phyloP scores from a whole-genome alignment of 1,284 basidiomycete genomes.

The Heterobasidion occidentale region DNA sequence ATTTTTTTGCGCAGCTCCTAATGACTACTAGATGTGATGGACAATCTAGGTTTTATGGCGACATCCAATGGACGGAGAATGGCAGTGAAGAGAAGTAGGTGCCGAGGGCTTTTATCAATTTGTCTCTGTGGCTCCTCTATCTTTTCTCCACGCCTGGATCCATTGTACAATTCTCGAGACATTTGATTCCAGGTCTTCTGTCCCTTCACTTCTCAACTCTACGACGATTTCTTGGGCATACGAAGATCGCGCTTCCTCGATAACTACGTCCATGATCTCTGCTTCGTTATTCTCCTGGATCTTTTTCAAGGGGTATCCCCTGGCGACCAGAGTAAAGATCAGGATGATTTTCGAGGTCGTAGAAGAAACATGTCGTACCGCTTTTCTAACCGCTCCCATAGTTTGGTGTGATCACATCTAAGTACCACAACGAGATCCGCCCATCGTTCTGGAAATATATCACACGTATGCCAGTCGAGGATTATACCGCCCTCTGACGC shows the following conservation, averaged over 20 bases:
- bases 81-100: no score
- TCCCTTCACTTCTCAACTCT: constrained; percentile 75
- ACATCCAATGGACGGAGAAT: no score
- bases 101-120: no score
- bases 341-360: background rate
- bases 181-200: constrained; percentile 82
- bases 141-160: constrained; percentile 73
- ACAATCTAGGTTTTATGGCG: no score
- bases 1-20: no score
- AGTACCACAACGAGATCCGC: constrained; percentile 95
- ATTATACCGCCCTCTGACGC: constrained; percentile 72
- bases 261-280: constrained; percentile 94
- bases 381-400: constrained; percentile 95
- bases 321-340: constrained; percentile 23
- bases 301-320: constrained; percentile 86
- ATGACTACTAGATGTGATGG: no score
- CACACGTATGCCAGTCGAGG: constrained; percentile 97
- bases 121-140: constrained; percentile 18
- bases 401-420: constrained; percentile 77
- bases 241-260: constrained; percentile 82
- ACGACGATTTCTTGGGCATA: constrained; percentile 86
- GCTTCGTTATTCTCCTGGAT: constrained; percentile 98
- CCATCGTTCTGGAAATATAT: constrained; percentile 94
- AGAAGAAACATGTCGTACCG: constrained; percentile 39
- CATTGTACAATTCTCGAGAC: constrained; percentile 80